These are phyloP conservation scores for Colletotrichum sp. DNA, from an alignment of 2,329 filamentous ascomycete species.

Conservation along the genomic window DNA sequence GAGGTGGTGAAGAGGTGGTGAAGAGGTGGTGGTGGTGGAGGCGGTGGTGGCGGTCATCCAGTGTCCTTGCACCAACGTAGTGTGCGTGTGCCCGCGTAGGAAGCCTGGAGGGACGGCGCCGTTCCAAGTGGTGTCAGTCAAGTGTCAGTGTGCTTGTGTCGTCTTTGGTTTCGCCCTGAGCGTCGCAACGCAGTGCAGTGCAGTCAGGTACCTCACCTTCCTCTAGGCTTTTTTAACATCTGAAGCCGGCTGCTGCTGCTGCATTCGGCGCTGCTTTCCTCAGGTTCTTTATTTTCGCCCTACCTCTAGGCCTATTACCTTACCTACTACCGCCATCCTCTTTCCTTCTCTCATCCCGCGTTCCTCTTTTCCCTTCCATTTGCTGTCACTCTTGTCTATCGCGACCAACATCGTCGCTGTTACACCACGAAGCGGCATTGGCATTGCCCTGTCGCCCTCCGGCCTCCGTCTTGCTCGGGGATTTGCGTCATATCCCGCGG, in stretches of 20 bases:
- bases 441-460: neutral
- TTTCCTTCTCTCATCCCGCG: neutral
- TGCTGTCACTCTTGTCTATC: neutral
- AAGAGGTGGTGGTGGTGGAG: neutral
- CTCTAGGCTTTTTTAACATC: neutral
- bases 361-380: neutral
- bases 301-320: too few relatives aligned
- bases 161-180: neutral
- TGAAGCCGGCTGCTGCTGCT: neutral
- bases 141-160: neutral
- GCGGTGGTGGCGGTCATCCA: neutral
- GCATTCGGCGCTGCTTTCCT: neutral
- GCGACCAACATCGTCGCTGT: neutral
- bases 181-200: neutral
- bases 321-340: neutral
- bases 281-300: neutral
- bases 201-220: neutral
- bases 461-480: neutral
- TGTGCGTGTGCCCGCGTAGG: neutral
- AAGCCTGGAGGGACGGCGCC: neutral
- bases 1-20: neutral
- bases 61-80: neutral
- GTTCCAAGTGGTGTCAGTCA: neutral
- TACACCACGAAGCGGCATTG: neutral
- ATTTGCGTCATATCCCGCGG: neutral